Base-by-base conservation (phyloP, 2,329 filamentous ascomycete species). In the Dactylellina haptotyla region DNA sequence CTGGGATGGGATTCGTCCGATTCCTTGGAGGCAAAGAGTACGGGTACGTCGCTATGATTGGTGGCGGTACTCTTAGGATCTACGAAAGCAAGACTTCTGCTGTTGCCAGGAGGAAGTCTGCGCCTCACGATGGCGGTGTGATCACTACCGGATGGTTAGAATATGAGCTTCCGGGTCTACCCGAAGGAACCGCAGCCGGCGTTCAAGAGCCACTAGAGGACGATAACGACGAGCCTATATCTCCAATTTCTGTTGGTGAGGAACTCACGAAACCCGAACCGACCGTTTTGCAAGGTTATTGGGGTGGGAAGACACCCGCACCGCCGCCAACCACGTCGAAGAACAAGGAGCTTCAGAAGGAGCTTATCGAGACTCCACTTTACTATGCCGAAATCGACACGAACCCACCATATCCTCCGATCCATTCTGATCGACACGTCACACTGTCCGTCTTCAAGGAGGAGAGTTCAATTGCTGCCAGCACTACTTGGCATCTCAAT, bases 391-490 rank as follows among this genome's bases (percentile, higher is more conserved):
- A 97, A 83, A 96, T 97, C 76, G 95, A 99, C 79, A 97, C 94
- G 1, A 97, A 94, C 79, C 91, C 93, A 3, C 92, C 94, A 1
- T 98, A 97, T 78, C 93, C 97, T 78, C 94, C 95, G 0, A 97
- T 98, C 83, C 94, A 98, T 80, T 95, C 93, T 0, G 93, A 98
- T 79, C 87, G 88, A 62, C 88, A 94, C 2, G 91, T 98, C 46
- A 87, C 85, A n/a, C 84, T 97, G 26, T 90, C 88, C 76, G 86
- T 92, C 43, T 91, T 78, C 43, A 89, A 79, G 81, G 79, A 34
- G 78, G 81, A 23, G 81, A 51, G 75, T 34, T 75, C 67, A 14
- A 62, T 54, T 28, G 51, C 45, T 9, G 26, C 50, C 2, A 53
- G 62, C 34, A 58, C 66, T 18, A 69, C 65, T 28, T 78, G 76